Base-by-base conservation (phyloP, 176 grass and related monocot species). In the Melocanna baccifera region DNA sequence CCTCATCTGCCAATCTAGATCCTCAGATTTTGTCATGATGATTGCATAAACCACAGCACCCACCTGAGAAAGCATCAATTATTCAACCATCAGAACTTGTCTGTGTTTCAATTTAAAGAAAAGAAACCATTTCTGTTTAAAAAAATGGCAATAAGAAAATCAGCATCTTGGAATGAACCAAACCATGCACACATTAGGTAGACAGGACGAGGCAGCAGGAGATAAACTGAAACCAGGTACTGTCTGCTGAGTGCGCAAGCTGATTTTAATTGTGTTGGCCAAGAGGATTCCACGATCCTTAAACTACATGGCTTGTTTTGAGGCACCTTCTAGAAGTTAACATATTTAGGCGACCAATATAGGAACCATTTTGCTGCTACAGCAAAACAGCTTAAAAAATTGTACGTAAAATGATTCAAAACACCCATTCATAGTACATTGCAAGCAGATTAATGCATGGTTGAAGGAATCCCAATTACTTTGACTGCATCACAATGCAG, bases 1-100 rank as follows among this genome's bases (percentile, higher is more conserved):
- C 81, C 91, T 93, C 79, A 85, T 92, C 72, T 93, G 87, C 96
- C 93, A 95, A 50, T 86, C 84, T 89, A 95, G 45, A 81, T 93
- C 87, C 62, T 89, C 80, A 66, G 88, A 46, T 90, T 91, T 93
- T 76, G 86, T 92, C 57, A 83, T 86, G 89, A 92, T 79, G 36
- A 95, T 83, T 81, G 93, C 89, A 86, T 90, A 98, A 70, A 86
- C 77, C 80, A 95, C 73, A 70, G 96, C 96, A 23, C 78, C 58
- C 51, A 90, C 90, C 96, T 98, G 93, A 69, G 36, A 81, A 55
- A 55, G 52, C 52, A 55, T 55, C 7, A 55, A 55, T 55, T 55
- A 55, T 55, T 20, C 52, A 55, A 22, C 52, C 52, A 22, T 22
- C 19, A 55, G 19, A 55, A 55, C 52, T 7, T 55, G 19, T 22